A percentile compares a stretch with the other conserved stretches of the same genome.
Conservation (phyloP, 345 rosid species). For the Odontarrhena argentea region DNA sequence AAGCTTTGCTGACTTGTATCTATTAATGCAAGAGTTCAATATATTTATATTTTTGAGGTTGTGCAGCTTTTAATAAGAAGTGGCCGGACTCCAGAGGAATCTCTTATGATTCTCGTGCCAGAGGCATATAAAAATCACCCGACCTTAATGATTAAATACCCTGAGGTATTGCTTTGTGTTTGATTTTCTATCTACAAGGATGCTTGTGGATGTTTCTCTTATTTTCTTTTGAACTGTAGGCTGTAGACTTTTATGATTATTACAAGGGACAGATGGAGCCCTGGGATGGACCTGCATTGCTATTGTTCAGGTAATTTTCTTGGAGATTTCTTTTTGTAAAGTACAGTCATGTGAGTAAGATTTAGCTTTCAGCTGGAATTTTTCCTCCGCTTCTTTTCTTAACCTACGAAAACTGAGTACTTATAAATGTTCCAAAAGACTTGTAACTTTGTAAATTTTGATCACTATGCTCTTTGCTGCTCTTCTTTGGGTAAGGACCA, state of each 20-base stretch:
- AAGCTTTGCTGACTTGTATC: neutral
- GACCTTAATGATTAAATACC: slow-evolving; percentile 79
- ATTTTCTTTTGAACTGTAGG: slow-evolving; percentile 49
- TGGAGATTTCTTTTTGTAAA: neutral
- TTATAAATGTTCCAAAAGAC: slow-evolving; percentile 25
- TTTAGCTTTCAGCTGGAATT: slow-evolving; percentile 5
- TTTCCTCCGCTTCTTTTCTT: neutral
- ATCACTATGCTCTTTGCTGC: slow-evolving; percentile 27
- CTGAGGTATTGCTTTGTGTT: slow-evolving; percentile 65
- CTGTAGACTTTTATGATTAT: slow-evolving; percentile 89
- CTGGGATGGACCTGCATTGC: slow-evolving; percentile 99
- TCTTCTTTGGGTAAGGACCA: slow-evolving; percentile 16
- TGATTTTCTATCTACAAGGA: slow-evolving; percentile 11
- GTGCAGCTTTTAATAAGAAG: slow-evolving; percentile 90
- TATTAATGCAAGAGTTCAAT: slow-evolving; percentile 9
- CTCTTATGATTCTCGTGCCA: slow-evolving; percentile 96
- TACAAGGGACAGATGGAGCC: slow-evolving; percentile 99
- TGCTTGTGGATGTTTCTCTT: slow-evolving; percentile 27
- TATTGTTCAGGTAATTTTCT: slow-evolving; percentile 76
- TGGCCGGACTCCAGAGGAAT: slow-evolving; percentile 92
- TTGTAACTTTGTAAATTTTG: slow-evolving; percentile 12
- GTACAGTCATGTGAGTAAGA: slow-evolving; percentile 20
- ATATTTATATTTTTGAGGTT: slow-evolving; percentile 27
- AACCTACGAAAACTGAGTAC: slow-evolving; percentile 12
- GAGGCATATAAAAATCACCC: slow-evolving; percentile 99